Evolutionary conservation across 1,284 basidiomycete genomes (phyloP), one percentile per base, ranked within the genome.

Genomic region (Malassezia nana): DNA sequence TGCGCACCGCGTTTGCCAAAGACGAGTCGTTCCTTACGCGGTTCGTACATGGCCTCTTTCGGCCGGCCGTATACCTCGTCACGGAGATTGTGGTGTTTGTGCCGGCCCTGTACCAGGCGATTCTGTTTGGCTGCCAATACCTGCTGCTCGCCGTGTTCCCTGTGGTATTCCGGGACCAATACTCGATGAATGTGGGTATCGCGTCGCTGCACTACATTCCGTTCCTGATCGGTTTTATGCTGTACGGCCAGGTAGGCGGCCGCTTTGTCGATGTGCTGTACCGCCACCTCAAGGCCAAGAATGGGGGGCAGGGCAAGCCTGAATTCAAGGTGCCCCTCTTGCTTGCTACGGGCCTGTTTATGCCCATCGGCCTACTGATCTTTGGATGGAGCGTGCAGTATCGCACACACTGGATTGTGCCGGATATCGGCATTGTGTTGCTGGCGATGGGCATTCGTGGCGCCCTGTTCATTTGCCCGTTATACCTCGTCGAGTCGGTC

Each of bases 131-230:
- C 13, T 60, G 57, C 46, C 68, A 79, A 39, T 80, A 79, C 59
- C 58, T 83, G 7, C 77, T 84, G 62, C 74, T 86, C 40, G 84
- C 84, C 0, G 83, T 80, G 0, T 82, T 87, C 18, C 80, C 82
- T 0, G 59, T 71, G 0, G 84, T 85, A 22, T 87, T 71, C 56
- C 66, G 1, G 67, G 78, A 35, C 79, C 81, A 43, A 13, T 79
- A 79, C 60, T 62, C 72, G 28, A 66, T 78, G 60, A 58, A 58
- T 3, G 63, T 66, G 9, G 77, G 77, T 0, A 83, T 85, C 44
- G 79, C 82, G 0, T 83, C 81, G 0, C 69, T 82, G 25, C 76
- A 83, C 59, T 86, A 84, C 62, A 77, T 85, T 52, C 79, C 83
- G 1, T 77, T 85, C 2, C 52, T 52, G 9, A 41, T 72, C 16